These are phyloP conservation scores for Telfairia occidentalis DNA, from an alignment of 331 rosid genomes.

Conservation along the genomic window DNA sequence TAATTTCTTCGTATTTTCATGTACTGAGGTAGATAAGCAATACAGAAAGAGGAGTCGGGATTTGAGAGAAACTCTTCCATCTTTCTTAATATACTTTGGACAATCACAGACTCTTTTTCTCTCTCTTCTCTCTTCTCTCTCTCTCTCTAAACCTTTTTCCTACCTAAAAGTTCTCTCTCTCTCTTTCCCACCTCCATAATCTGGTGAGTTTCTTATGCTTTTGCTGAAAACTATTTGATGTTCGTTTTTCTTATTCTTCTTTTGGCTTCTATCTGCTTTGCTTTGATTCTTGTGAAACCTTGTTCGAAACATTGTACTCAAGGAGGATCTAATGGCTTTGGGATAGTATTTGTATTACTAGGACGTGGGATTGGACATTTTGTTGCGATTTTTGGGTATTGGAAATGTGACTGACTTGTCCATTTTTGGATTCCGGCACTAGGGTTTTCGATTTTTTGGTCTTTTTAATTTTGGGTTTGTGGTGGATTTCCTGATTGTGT, in stretches of 20 bases:
- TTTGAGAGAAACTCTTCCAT: neutral
- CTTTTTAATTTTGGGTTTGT: slow-evolving; percentile 1
- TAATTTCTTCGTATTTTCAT: slow-evolving; percentile 9
- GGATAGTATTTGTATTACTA: neutral
- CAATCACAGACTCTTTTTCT: slow-evolving; percentile 15
- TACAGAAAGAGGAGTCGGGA: neutral
- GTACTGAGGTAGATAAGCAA: slow-evolving; percentile 6
- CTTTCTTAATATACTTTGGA: slow-evolving; percentile 13
- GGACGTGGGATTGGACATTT: neutral
- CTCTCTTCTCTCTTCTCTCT: slow-evolving; percentile 17
- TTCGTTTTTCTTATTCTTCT: neutral
- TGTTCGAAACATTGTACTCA: neutral
- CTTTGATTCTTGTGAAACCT: slow-evolving; percentile 5
- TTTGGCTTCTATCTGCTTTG: slow-evolving; percentile 1
- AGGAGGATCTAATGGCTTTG: neutral
- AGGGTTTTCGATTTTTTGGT: slow-evolving; percentile 5
- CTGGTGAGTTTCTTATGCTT: slow-evolving; percentile 30
- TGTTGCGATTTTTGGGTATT: slow-evolving; percentile 2
- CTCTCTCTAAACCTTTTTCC: slow-evolving; percentile 13
- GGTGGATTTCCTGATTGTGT: neutral
- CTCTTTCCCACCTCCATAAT: neutral
- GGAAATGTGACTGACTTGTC: neutral
- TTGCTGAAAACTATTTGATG: neutral
- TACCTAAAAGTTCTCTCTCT: neutral
- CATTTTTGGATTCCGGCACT: slow-evolving; percentile 8